Conservation (phyloP, 192 early-diverging fungal genomes). For the Cetraspora pellucida region DNA sequence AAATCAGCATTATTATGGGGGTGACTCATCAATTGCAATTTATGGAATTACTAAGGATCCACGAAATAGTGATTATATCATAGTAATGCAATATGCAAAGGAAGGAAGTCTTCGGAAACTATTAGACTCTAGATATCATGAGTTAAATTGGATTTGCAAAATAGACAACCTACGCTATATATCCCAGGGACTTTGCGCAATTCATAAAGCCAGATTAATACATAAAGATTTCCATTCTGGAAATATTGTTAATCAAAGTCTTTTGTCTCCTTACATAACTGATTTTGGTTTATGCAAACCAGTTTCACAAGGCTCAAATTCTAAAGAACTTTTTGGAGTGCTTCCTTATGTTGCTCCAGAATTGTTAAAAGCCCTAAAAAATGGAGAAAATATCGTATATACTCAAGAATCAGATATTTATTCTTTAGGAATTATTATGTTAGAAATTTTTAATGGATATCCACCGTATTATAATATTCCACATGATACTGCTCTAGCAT, state of each 20-base stretch:
- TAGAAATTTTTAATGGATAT: conserved; percentile 40
- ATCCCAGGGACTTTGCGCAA: too few relatives aligned
- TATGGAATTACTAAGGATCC: neutral
- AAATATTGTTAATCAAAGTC: too few relatives aligned
- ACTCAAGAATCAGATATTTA: conserved; percentile 38
- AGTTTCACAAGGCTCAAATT: neutral
- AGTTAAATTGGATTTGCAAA: too few relatives aligned
- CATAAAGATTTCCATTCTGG: too few relatives aligned
- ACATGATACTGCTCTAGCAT: conserved; percentile 29
- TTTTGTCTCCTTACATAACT: neutral
- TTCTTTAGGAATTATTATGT: conserved; percentile 46
- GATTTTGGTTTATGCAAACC: conserved; percentile 38
- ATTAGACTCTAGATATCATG: too few relatives aligned
- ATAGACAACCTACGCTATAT: too few relatives aligned
- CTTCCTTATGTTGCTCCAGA: conserved; percentile 45
- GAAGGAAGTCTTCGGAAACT: too few relatives aligned
- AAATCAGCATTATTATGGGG: neutral
- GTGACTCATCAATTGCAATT: neutral
- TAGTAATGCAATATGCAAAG: too few relatives aligned
- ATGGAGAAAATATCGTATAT: neutral
- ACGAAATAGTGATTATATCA: too few relatives aligned
- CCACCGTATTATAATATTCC: conserved; percentile 39
- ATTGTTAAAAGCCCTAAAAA: conserved; percentile 7
- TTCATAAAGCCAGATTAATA: too few relatives aligned
- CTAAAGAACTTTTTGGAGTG: conserved; percentile 35